Base-by-base conservation (phyloP, 257 asterid genomes). In the Rubia yunnanensis region DNA sequence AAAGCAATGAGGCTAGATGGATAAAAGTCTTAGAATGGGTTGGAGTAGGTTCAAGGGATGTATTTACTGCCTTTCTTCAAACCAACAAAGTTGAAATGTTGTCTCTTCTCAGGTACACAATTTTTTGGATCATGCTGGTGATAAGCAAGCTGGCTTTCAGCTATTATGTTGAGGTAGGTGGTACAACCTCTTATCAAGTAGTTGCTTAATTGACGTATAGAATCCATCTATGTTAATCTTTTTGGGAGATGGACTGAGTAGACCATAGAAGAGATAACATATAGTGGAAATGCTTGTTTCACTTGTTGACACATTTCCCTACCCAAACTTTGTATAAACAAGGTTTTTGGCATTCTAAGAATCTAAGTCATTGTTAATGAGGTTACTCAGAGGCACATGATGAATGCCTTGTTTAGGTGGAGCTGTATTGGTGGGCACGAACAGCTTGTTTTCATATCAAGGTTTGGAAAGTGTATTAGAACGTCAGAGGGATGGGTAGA, bases 141-240 rank as follows among this genome's bases (percentile, higher is more conserved):
- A 88, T 90, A 81, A 77, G 95, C 95, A 94, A 94, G 83, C 87
- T 94, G 55, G 92, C 95, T 59, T 94, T 94, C 87, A 94, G 99
- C 91, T 94, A 88, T 78, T 94, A 88, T 83, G 95, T 94, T 66
- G 99, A 94, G 96, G 99, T 94, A 75, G 75, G 62, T 28, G 30
- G 17, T 59, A 18, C 63, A 7, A 15, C 60, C 60, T 30, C 57
- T 24, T 50, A 14, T 59, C 72, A 1, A 26, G 34, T 39, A 24
- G 39, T 71, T 17, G 8, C 31, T 44, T 3, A 41, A 14, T 23
- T 31, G 14, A 32, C 28, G 13, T 13, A 53, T 53, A 23, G 55
- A 49, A 24, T 24, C 56, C 18, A 24, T 41, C 13, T n/a, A 5
- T 22, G 28, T 32, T 34, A 8, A 60, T 34, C 0, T 35, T 61